A percentile compares a stretch with the other conserved stretches of the same genome.
Conservation (phyloP, 2,329 filamentous ascomycete genomes). For the Cytospora chrysosperma region DNA sequence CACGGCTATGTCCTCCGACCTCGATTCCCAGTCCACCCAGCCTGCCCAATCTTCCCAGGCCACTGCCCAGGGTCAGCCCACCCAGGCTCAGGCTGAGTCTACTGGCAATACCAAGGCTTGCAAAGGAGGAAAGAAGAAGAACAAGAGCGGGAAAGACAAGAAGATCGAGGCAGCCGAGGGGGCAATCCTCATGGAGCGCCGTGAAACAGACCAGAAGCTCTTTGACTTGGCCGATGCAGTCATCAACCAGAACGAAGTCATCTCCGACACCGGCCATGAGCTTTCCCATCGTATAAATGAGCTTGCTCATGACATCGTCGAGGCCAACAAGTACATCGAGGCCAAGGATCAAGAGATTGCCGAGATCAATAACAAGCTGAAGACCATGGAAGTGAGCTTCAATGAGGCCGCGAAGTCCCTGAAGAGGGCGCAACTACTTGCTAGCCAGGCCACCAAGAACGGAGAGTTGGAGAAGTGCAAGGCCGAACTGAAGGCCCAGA, state of each 20-base stretch:
- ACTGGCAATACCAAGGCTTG: background rate
- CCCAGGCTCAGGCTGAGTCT: background rate
- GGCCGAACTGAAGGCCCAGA: background rate
- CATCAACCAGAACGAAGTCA: slow-evolving; percentile 1
- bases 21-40: background rate
- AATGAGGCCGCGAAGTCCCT: background rate
- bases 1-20: background rate
- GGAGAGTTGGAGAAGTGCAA: slow-evolving; percentile 1
- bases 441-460: background rate
- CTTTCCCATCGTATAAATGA: slow-evolving; percentile 2
- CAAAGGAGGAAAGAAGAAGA: background rate
- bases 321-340: slow-evolving; percentile 4
- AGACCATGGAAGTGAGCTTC: background rate
- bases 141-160: background rate
- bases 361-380: background rate
- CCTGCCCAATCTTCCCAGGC: background rate
- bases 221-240: background rate
- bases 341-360: slow-evolving; percentile 10
- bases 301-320: background rate
- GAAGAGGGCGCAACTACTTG: background rate
- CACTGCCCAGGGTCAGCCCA: background rate
- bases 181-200: background rate
- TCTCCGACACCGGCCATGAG: background rate
- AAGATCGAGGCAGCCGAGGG: background rate
- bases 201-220: background rate